These are phyloP conservation scores for Dictyostelium purpureum DNA, from an alignment of 78 protist genomes.

Conservation along the genomic window DNA sequence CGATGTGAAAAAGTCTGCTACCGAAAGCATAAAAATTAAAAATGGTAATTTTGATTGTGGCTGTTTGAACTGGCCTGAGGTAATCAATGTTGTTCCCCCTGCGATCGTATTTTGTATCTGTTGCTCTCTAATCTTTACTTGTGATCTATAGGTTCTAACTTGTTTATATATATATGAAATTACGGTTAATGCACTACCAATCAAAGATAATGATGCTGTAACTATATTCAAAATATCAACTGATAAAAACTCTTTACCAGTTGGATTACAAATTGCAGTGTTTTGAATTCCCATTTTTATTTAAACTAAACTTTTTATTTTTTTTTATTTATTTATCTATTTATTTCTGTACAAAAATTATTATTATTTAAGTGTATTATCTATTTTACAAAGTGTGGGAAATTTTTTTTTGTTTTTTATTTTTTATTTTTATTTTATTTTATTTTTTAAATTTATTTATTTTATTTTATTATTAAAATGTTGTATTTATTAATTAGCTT, in stretches of 20 bases:
- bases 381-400: too few relatives aligned
- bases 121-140: background rate
- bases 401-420: too few relatives aligned
- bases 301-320: too few relatives aligned
- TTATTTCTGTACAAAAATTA: too few relatives aligned
- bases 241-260: background rate
- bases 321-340: too few relatives aligned
- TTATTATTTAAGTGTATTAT: too few relatives aligned
- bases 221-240: conserved; percentile 37
- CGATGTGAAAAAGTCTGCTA: conserved; percentile 63
- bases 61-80: background rate
- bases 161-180: conserved; percentile 9
- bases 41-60: conserved; percentile 30
- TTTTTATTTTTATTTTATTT: too few relatives aligned
- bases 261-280: background rate
- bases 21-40: conserved; percentile 29
- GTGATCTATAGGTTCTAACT: background rate
- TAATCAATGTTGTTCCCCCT: background rate
- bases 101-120: background rate
- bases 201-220: conserved; percentile 1
- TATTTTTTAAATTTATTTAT: too few relatives aligned
- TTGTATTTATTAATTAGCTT: too few relatives aligned
- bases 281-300: background rate
- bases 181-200: conserved; percentile 55
- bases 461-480: too few relatives aligned